A percentile compares a stretch with the other conserved stretches of the same genome.
phyloP scores from a whole-genome alignment of 345 rosid genomes.

The Gossypium sturtianum region DNA sequence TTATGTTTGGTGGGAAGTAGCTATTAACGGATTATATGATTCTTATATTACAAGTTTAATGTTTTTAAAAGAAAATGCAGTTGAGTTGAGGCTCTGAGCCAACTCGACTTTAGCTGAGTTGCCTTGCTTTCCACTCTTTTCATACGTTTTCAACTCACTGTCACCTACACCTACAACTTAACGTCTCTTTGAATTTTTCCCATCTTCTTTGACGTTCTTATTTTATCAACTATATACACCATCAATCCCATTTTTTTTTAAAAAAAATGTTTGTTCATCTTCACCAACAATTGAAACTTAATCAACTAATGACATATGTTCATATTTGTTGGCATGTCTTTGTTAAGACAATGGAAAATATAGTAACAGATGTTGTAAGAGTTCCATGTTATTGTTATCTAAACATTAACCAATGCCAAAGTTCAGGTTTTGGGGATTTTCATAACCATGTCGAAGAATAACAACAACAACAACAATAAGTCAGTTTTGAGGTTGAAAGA shows the following conservation, averaged over 20 bases:
- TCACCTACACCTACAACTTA: conserved; percentile 48
- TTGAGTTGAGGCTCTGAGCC: conserved; percentile 12
- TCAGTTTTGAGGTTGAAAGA: conserved; percentile 31
- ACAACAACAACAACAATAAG: conserved; percentile 6
- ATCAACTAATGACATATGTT: conserved; percentile 16
- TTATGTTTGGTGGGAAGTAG: conserved; percentile 52
- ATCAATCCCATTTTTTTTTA: neutral
- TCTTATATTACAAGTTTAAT: conserved; percentile 38
- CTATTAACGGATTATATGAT: conserved; percentile 28
- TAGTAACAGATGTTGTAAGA: neutral
- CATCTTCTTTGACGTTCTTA: conserved; percentile 13
- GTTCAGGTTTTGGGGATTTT: neutral
- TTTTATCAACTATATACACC: conserved; percentile 9
- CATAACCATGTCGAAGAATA: neutral
- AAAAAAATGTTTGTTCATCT: conserved; percentile 8
- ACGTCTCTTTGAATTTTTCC: conserved; percentile 48
- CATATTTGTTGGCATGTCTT: conserved; percentile 34
- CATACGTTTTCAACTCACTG: conserved; percentile 16
- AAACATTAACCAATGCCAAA: neutral
- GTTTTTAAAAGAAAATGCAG: conserved; percentile 19
- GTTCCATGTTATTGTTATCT: neutral
- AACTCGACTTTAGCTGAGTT: conserved; percentile 6
- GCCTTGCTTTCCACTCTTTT: conserved; percentile 59
- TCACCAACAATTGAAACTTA: conserved; percentile 27
- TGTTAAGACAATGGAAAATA: conserved; percentile 5